Conservation (phyloP, 192 early-diverging fungal species). For the Globomyces pollinis-pini region DNA sequence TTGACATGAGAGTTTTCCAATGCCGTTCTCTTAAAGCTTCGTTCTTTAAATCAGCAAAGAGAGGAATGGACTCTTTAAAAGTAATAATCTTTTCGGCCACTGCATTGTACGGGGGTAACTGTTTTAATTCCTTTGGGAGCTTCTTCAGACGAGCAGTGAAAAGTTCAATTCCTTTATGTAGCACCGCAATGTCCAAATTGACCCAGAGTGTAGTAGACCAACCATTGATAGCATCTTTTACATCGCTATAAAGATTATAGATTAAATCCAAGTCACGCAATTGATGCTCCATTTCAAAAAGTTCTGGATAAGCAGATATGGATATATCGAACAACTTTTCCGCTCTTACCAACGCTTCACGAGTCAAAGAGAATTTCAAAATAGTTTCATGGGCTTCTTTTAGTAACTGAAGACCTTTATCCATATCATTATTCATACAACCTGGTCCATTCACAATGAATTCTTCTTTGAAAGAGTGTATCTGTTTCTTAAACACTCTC, state of each 20-base stretch:
- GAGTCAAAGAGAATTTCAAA: slow-evolving; percentile 25
- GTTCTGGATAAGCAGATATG: slow-evolving; percentile 55
- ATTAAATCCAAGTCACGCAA: slow-evolving; percentile 51
- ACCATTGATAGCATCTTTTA: slow-evolving; percentile 43
- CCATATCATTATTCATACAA: slow-evolving; percentile 45
- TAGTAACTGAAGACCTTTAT: slow-evolving; percentile 37
- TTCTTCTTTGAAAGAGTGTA: slow-evolving; percentile 46
- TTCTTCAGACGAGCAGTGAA: slow-evolving; percentile 40
- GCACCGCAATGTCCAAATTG: slow-evolving; percentile 49
- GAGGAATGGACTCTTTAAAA: slow-evolving; percentile 54
- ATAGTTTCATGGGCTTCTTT: slow-evolving; percentile 42
- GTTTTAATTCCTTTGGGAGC: slow-evolving; percentile 53
- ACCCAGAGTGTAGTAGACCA: slow-evolving; percentile 60
- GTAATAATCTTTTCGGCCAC: slow-evolving; percentile 58
- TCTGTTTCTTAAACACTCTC: slow-evolving; percentile 35
- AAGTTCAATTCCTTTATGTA: slow-evolving; percentile 52
- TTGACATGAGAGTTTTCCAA: slow-evolving; percentile 52
- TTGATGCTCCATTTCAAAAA: slow-evolving; percentile 48
- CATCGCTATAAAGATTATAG: slow-evolving; percentile 50
- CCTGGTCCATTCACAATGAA: slow-evolving; percentile 49
- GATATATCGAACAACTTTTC: slow-evolving; percentile 54
- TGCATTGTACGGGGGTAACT: slow-evolving; percentile 54
- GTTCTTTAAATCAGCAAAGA: slow-evolving; percentile 52
- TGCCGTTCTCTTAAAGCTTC: slow-evolving; percentile 50
- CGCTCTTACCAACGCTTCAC: slow-evolving; percentile 47